Conservation (phyloP, 192 early-diverging fungal species). For the Mortierella antarctica region DNA sequence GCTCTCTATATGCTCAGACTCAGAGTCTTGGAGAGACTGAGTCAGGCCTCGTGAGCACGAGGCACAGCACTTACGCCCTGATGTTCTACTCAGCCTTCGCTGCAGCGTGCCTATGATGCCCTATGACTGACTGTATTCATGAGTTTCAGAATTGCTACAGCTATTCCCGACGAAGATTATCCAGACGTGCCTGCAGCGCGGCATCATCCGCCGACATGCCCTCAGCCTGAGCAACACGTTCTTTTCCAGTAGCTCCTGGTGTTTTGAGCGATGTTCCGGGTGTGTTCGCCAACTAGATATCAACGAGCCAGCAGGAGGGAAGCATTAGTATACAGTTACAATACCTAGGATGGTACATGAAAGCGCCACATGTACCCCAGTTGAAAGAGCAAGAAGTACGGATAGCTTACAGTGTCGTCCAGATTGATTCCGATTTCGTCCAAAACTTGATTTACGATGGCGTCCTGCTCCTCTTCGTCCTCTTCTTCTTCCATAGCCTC, state of each 20-base stretch:
- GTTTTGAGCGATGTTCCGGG: constrained; percentile 59
- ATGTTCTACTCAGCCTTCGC: too few relatives aligned
- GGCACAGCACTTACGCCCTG: too few relatives aligned
- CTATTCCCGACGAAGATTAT: constrained; percentile 89
- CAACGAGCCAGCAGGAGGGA: neutral
- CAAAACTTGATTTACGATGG: constrained; percentile 92
- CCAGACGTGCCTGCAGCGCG: constrained; percentile 88
- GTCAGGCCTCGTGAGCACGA: too few relatives aligned
- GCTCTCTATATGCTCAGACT: too few relatives aligned
- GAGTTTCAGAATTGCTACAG: neutral
- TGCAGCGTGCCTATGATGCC: too few relatives aligned
- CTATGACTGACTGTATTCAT: too few relatives aligned
- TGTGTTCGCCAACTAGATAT: constrained; percentile 54
- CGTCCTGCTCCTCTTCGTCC: constrained; percentile 91
- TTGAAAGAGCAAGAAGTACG: neutral
- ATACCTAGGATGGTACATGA: neutral
- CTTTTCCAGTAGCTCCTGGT: constrained; percentile 38
- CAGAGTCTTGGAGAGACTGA: too few relatives aligned
- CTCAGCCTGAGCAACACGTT: constrained; percentile 66
- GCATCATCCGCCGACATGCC: constrained; percentile 75
- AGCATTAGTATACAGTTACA: neutral
- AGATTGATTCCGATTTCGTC: constrained; percentile 95
- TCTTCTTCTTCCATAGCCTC: constrained; percentile 95
- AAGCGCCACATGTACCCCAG: neutral
- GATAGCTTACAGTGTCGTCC: constrained; percentile 71